These are phyloP conservation scores for Fusarium burgessii DNA, from an alignment of 2,329 filamentous ascomycete species.

Conservation along the genomic window DNA sequence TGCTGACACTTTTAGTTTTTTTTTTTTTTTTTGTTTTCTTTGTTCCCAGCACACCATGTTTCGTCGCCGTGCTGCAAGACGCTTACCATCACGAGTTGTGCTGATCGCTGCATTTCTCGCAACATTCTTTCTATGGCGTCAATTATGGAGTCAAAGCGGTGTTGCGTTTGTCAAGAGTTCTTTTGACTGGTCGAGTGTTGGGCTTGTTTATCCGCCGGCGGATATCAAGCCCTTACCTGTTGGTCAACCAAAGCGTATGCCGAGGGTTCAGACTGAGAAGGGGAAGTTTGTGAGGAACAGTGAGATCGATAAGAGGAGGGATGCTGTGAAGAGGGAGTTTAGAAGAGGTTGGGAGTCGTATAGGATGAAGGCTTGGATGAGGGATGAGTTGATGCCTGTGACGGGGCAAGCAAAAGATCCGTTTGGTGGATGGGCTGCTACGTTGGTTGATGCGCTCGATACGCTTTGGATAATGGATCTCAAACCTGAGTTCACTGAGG, in stretches of 20 bases:
- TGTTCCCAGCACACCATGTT: constrained; percentile 1
- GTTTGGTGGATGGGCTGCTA: constrained; percentile 69
- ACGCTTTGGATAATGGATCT: constrained; percentile 74
- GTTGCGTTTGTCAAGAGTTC: constrained; percentile 42
- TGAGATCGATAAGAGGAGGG: constrained; percentile 48
- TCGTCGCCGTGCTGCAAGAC: not conserved
- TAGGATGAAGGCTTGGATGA: constrained; percentile 62
- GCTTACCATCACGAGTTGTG: not conserved
- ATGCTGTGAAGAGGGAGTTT: constrained; percentile 57
- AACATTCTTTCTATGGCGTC: not conserved
- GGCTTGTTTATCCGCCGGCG: constrained; percentile 47
- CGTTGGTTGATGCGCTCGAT: constrained; percentile 70
- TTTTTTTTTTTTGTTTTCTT: constrained; percentile 6
- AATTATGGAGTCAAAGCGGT: constrained; percentile 9
- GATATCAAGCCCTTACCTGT: constrained; percentile 50
- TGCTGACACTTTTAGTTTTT: not conserved
- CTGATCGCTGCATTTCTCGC: constrained; percentile 6
- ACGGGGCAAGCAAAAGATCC: constrained; percentile 59
- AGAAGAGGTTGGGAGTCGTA: constrained; percentile 63
- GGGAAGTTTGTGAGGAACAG: constrained; percentile 35
- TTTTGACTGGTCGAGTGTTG: constrained; percentile 50
- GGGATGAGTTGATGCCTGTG: constrained; percentile 65
- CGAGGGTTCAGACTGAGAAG: constrained; percentile 48
- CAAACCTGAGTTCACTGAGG: constrained; percentile 61
- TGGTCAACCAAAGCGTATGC: constrained; percentile 44